phyloP scores from a whole-genome alignment of 768 basidiomycete genomes.

The Lactarius pseudohatsudake region DNA sequence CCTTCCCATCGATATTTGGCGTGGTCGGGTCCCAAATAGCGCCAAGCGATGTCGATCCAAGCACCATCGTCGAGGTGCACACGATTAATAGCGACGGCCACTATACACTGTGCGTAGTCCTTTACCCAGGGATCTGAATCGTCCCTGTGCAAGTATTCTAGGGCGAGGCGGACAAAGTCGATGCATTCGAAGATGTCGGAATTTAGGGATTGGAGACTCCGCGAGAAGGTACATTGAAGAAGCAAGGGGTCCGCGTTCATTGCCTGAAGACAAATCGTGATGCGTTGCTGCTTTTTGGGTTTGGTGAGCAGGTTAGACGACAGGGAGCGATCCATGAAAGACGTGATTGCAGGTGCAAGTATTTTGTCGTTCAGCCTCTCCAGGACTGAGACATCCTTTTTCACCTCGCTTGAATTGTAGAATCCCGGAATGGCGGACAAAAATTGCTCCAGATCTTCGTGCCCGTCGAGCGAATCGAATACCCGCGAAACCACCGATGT shows the following conservation, averaged over 20 bases:
- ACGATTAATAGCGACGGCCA: conserved; percentile 7
- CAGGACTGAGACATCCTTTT: neutral
- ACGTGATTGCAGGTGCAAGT: neutral
- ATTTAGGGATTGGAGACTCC: neutral
- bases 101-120: conserved; percentile 6
- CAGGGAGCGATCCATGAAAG: neutral
- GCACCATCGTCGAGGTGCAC: neutral
- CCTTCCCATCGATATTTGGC: neutral
- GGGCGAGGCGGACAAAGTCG: neutral
- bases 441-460: conserved; percentile 6
- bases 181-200: neutral
- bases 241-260: neutral
- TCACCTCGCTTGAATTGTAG: neutral
- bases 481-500: neutral
- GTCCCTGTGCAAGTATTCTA: neutral
- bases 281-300: neutral
- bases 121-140: neutral
- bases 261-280: neutral
- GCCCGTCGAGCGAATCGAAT: neutral
- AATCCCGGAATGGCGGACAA: neutral
- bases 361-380: neutral
- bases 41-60: neutral
- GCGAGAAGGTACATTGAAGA: neutral
- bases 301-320: neutral
- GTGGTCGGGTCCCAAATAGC: neutral